phyloP scores from a whole-genome alignment of 257 asterid species.

The Catharanthus roseus region DNA sequence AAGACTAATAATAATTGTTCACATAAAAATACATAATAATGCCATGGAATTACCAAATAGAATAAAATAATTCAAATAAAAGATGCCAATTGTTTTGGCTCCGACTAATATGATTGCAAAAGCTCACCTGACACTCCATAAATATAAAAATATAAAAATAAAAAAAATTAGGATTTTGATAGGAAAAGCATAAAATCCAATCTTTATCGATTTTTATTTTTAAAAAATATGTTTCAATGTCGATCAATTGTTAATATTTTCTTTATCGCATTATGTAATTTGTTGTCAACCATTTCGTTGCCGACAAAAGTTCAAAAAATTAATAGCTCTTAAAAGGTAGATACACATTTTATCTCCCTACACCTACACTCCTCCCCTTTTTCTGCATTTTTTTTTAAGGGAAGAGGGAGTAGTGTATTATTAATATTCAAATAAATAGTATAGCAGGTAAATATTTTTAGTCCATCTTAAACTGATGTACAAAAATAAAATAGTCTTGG shows the following conservation, averaged over 20 bases:
- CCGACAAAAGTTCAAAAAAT: not conserved
- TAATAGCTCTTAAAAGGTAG: not conserved
- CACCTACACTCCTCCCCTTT: too few species aligned
- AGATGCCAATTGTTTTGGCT: not conserved
- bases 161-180: not conserved
- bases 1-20: too few species aligned
- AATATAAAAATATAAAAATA: too few species aligned
- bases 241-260: not conserved
- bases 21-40: not conserved
- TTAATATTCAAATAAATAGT: too few species aligned
- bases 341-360: too few species aligned
- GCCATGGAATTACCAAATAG: not conserved
- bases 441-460: too few species aligned
- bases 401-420: too few species aligned
- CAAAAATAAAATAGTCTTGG: too few species aligned
- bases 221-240: not conserved
- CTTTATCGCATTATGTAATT: not conserved
- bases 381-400: too few species aligned
- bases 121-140: conserved; percentile 17
- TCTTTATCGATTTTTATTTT: not conserved
- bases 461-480: too few species aligned
- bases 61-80: not conserved
- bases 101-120: conserved; percentile 16
- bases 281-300: conserved; percentile 1
- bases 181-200: not conserved